Percentiles rank a stretch among this genome's conserved stretches.
These are phyloP conservation scores for Bryum argenteum DNA, from an alignment of 225 moss, liverwort and hornwort genomes.

Conservation along the genomic window DNA sequence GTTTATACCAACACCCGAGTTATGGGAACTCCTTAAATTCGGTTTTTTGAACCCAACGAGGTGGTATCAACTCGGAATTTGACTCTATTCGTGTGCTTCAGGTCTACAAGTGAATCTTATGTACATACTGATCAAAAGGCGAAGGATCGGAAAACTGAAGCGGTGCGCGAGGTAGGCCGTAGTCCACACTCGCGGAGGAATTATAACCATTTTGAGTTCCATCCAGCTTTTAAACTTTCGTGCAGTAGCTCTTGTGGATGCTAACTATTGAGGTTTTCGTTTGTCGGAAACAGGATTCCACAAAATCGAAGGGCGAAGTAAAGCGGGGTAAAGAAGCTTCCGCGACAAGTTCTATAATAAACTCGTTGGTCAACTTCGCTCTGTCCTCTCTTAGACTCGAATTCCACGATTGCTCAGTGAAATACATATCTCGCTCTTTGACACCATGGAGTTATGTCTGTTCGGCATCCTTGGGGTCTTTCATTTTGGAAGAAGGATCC, in stretches of 20 bases:
- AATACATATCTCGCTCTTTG: slow-evolving; percentile 55
- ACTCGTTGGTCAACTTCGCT: slow-evolving; percentile 66
- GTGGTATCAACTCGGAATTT: neutral
- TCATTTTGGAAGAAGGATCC: slow-evolving; percentile 73
- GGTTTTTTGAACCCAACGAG: neutral
- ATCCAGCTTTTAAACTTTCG: slow-evolving; percentile 17
- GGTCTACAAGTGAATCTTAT: slow-evolving; percentile 42
- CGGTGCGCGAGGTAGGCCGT: slow-evolving; percentile 38
- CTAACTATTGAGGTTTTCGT: slow-evolving; percentile 17
- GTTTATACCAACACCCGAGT: neutral
- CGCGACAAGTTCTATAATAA: slow-evolving; percentile 46
- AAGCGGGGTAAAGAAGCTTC: slow-evolving; percentile 47
- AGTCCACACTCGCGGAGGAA: neutral
- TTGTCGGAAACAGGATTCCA: slow-evolving; percentile 54
- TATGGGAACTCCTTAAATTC: slow-evolving; percentile 4
- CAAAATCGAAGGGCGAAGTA: slow-evolving; percentile 49
- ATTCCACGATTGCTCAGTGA: slow-evolving; percentile 67
- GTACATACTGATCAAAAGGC: slow-evolving; percentile 21
- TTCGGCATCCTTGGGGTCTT: slow-evolving; percentile 64
- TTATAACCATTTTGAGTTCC: slow-evolving; percentile 9
- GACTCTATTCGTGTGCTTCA: slow-evolving; percentile 26
- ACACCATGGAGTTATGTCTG: slow-evolving; percentile 56
- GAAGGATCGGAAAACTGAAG: slow-evolving; percentile 37
- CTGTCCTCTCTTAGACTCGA: slow-evolving; percentile 78
- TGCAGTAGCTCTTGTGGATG: slow-evolving; percentile 2